Evolutionary conservation across 257 asterid species (phyloP), one percentile per base, ranked within the genome.

Genomic region (Solanum paucissectum): DNA sequence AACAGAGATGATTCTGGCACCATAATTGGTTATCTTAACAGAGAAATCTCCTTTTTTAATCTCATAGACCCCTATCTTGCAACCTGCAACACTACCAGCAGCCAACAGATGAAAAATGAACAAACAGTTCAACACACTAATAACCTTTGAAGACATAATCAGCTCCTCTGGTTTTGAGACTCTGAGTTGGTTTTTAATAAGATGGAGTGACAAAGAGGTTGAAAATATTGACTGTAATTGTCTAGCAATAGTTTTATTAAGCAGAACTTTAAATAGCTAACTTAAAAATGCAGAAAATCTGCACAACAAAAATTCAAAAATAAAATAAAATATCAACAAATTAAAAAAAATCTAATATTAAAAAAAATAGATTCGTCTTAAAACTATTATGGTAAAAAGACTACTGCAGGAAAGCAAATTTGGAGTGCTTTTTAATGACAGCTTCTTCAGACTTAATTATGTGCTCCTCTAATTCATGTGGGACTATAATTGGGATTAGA

Each of bases 1-100:
- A 9, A 87, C 87, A n/a, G 89, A 87, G 42, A 87, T 27, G 6
- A 87, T n/a, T 60, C 72, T 83, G 40, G 89, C 89, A 42, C 89
- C 89, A 46, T 83, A 87, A 58, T 66, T 87, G 18, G 87, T 83
- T 1, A 87, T 25, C 84, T 69, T 83, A 27, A 87, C 81, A 60
- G 83, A 87, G 37, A 87, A 87, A n/a, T 87, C 46, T 34, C 83
- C 83, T 1, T 42, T 87, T 29, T 69, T 87, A 0, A 87, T 5
- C 34, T 87, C 87, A n/a, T 87, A 87, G 3, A 87, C 13, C 6
- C 42, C 87, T 33, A 83, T 44, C 44, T 69, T 20, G 38, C 27
- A 18, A 1, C 40, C 85, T 27, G 3, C 0, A 0, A 49, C 69
- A 16, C 29, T 16, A 2, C 40, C 29, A 21, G 29, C 4, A 81